Evolutionary conservation across 2,329 filamentous ascomycete genomes (phyloP).

Genomic region (Geosmithia putterillii): DNA sequence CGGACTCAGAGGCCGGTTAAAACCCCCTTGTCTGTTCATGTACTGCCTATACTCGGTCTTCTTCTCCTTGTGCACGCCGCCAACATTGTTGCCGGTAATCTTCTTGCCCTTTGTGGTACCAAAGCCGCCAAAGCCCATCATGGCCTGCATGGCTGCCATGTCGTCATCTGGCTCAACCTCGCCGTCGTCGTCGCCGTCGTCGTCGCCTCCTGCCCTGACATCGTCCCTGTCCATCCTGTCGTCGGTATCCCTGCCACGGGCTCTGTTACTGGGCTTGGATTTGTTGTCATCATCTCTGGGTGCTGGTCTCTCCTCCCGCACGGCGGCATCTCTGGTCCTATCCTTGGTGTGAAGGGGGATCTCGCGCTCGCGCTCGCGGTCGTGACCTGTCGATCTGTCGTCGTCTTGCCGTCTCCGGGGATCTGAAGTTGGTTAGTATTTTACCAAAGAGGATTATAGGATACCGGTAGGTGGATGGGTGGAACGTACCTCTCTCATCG

Average conservation of each 20-base stretch:
- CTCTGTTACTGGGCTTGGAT: too few species aligned
- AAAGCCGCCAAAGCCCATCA: conserved; percentile 88
- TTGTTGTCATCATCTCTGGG: background rate
- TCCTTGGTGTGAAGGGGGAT: too few species aligned
- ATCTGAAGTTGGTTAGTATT: too few species aligned
- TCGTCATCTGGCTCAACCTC: conserved; percentile 46
- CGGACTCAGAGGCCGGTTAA: conserved; percentile 66
- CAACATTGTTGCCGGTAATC: conserved; percentile 75
- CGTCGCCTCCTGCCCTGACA: background rate
- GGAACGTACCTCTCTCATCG: conserved; percentile 6
- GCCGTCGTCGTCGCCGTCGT: conserved; percentile 12
- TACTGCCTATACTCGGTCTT: conserved; percentile 94
- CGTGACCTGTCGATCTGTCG: too few species aligned
- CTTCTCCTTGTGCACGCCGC: conserved; percentile 80
- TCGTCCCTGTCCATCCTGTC: too few species aligned
- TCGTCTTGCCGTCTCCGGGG: too few species aligned
- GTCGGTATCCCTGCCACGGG: too few species aligned
- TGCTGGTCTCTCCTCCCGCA: background rate
- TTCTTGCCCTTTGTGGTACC: conserved; percentile 81
- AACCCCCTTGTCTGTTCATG: conserved; percentile 77
- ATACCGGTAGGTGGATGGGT: too few species aligned
- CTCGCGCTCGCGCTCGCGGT: too few species aligned
- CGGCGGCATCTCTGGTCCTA: too few species aligned
- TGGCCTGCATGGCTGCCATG: conserved; percentile 61
- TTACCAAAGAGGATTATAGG: too few species aligned